A percentile compares a stretch with the other conserved stretches of the same genome.
Conservation (phyloP, 768 basidiomycete genomes). For the Mycena indigotica region DNA sequence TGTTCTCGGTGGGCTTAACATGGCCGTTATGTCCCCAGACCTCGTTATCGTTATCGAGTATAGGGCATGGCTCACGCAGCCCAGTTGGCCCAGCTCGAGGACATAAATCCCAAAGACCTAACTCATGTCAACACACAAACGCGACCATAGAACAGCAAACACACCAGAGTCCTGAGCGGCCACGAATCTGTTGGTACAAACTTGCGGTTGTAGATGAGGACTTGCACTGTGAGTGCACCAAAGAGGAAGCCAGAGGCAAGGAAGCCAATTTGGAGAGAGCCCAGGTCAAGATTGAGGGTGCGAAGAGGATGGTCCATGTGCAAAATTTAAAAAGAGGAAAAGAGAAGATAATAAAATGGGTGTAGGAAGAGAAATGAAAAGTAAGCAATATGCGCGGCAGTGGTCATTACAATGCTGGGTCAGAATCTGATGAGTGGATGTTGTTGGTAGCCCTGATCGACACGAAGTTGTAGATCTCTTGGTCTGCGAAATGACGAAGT, state of each 20-base stretch:
- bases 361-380: background rate
- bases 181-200: constrained; percentile 14
- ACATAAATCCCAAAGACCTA: constrained; percentile 19
- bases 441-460: background rate
- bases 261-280: constrained; percentile 21
- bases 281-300: constrained; percentile 18
- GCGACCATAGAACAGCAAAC: background rate
- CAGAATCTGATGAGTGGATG: background rate
- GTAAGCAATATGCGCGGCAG: background rate
- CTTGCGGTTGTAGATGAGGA: constrained; percentile 22
- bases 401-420: background rate
- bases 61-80: constrained; percentile 11
- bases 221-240: constrained; percentile 19
- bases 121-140: background rate
- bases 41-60: constrained; percentile 16
- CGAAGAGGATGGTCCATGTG: background rate
- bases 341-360: no score
- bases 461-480: background rate
- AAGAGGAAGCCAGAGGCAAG: constrained; percentile 20
- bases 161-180: constrained; percentile 16
- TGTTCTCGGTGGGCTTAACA: constrained; percentile 15
- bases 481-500: no score
- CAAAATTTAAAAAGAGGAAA: background rate
- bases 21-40: constrained; percentile 14
- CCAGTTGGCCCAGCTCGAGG: constrained; percentile 19